phyloP scores from a whole-genome alignment of 2,329 filamentous ascomycete genomes.

The Pyrenophora seminiperda region DNA sequence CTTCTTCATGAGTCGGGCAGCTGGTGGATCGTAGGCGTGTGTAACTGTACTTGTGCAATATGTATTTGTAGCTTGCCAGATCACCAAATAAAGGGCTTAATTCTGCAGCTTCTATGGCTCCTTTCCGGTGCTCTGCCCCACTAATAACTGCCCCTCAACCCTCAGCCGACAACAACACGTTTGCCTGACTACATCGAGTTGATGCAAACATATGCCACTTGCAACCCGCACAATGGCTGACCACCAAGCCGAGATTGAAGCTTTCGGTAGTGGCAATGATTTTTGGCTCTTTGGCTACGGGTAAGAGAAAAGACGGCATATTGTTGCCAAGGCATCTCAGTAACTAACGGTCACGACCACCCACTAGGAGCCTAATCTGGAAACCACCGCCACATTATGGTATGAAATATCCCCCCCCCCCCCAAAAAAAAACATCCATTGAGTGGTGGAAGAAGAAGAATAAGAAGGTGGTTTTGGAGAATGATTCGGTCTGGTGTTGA shows the following conservation, averaged over 20 bases:
- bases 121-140: conserved; percentile 20
- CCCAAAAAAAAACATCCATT: background rate
- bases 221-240: conserved; percentile 25
- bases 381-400: conserved; percentile 96
- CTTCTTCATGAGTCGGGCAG: conserved; percentile 78
- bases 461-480: background rate
- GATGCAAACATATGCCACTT: background rate
- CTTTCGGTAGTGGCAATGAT: conserved; percentile 59
- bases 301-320: conserved; percentile 60
- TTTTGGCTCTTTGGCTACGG: conserved; percentile 99
- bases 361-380: conserved; percentile 86
- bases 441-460: background rate
- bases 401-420: conserved; percentile 56
- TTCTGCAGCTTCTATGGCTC: background rate
- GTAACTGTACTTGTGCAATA: conserved; percentile 18
- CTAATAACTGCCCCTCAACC: conserved; percentile 21
- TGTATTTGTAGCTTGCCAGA: conserved; percentile 10
- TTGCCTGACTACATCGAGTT: no score
- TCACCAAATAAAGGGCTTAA: background rate
- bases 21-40: conserved; percentile 38
- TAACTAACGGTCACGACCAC: background rate
- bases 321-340: no score
- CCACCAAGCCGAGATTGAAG: conserved; percentile 38
- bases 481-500: background rate
- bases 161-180: background rate